Conservation (phyloP, 2,329 filamentous ascomycete genomes). For the Colletotrichum lini region DNA sequence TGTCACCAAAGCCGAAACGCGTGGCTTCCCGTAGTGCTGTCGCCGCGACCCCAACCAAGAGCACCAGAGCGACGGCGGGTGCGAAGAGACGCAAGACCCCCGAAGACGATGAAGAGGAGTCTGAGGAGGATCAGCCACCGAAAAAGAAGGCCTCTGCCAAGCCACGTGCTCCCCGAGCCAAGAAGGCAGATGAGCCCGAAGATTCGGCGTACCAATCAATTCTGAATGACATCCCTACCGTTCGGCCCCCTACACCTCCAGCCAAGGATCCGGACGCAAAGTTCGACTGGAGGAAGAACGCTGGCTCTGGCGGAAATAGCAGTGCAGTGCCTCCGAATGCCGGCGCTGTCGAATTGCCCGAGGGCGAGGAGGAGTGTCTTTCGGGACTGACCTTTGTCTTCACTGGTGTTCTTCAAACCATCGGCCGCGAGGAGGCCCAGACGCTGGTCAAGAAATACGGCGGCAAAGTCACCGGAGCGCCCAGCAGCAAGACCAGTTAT, state of each 20-base stretch:
- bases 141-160: conserved; percentile 74
- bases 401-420: conserved; percentile 85
- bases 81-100: conserved; percentile 73
- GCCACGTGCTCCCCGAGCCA: conserved; percentile 70
- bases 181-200: conserved; percentile 77
- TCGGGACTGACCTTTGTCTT: conserved; percentile 94
- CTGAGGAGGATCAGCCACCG: conserved; percentile 71
- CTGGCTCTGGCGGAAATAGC: conserved; percentile 70
- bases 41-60: conserved; percentile 46
- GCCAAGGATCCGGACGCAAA: conserved; percentile 78
- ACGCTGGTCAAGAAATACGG: conserved; percentile 93
- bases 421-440: conserved; percentile 88
- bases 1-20: conserved; percentile 72
- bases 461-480: conserved; percentile 87
- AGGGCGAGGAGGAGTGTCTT: conserved; percentile 90
- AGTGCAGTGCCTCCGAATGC: conserved; percentile 73
- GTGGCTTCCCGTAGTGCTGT: conserved; percentile 57
- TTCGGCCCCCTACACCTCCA: conserved; percentile 88
- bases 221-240: conserved; percentile 86
- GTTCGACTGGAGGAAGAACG: conserved; percentile 82
- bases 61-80: conserved; percentile 49
- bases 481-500: conserved; percentile 94
- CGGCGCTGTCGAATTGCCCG: conserved; percentile 80
- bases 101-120: conserved; percentile 67
- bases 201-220: conserved; percentile 84